phyloP scores from a whole-genome alignment of 139 green algal genomes.

The Tetraselmis striata region DNA sequence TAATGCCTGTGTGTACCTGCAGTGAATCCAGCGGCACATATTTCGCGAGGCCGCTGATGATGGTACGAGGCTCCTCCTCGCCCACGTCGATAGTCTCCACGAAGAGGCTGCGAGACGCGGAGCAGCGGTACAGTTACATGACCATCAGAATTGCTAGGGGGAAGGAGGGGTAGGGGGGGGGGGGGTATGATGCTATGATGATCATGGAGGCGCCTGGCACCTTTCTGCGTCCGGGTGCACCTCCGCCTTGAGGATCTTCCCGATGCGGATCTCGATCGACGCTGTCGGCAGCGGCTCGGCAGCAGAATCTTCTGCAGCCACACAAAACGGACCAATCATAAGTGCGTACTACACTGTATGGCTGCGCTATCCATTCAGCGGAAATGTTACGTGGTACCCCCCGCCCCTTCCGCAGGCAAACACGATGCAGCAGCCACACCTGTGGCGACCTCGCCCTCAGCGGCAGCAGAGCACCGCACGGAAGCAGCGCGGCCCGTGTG shows the following conservation, averaged over 20 bases:
- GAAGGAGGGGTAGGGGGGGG: no score
- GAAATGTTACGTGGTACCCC: no score
- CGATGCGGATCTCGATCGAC: conserved; percentile 54
- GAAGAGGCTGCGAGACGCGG: conserved; percentile 59
- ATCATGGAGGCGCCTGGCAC: no score
- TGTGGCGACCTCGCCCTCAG: not conserved
- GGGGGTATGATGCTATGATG: no score
- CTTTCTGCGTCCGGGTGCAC: conserved; percentile 65
- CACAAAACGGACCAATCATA: no score
- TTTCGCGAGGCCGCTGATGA: conserved; percentile 74
- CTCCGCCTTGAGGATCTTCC: conserved; percentile 53
- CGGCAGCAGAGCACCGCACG: not conserved
- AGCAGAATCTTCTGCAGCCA: not conserved
- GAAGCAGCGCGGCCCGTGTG: not conserved
- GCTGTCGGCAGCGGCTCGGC: conserved; percentile 13
- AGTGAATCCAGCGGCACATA: conserved; percentile 68
- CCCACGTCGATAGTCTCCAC: conserved; percentile 82
- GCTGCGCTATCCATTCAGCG: no score
- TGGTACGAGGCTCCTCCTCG: conserved; percentile 71
- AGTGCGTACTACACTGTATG: no score
- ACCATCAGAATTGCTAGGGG: no score
- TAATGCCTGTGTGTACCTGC: conserved; percentile 33
- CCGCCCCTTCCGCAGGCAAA: no score
- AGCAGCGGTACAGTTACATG: no score
- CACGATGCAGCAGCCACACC: not conserved